Base-by-base conservation (phyloP, 345 rosid genomes). In the Salix exigua region DNA sequence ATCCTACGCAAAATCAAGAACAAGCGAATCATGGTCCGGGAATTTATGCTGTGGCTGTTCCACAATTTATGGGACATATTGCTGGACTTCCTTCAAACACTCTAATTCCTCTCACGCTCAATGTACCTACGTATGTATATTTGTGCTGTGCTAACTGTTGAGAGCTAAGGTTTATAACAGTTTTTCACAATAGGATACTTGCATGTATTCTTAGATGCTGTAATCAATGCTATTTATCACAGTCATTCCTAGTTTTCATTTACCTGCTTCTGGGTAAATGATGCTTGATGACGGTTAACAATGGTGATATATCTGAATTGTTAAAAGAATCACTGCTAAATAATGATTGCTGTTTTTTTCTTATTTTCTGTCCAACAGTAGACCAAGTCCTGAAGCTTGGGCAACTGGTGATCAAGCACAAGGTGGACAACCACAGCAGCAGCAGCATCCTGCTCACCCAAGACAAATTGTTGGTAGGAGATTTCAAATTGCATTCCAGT, bases 31-130 rank as follows among this genome's bases (percentile, higher is more conserved):
- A 86, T 55, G 96, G 95, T 53, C 91, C 97, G 19, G 97, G 99
- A 50, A 81, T 96, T 40, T 96, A 96, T 62, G 99, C 99, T 0
- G 92, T 96, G 70, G 92, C 94, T 74, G 89, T 86, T 63, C 84
- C 84, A 25, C 92, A 94, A 13, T 86, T 73, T 79, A 83, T 82
- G 83, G 90, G 93, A 44, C 85, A 89, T 66, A 19, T 86, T 68
- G 71, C 90, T 77, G 98, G 93, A 82, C 77, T 92, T 76, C 90
- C 91, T 6, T 83, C 98, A 9, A 88, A 85, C 77, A 84, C 88
- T 23, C 97, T 94, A 72, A 87, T 96, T 83, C 98, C 99, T 60
- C 99, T 96, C 51, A 90, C 98, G 28, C 94, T 88, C 82, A 90
- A 84, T 66, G 67, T 94, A 73, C 97, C 99, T 51, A 92, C 90